Evolutionary conservation across 2,329 filamentous ascomycete genomes (phyloP).

Genomic region (Tolypocladium ophioglossoides): DNA sequence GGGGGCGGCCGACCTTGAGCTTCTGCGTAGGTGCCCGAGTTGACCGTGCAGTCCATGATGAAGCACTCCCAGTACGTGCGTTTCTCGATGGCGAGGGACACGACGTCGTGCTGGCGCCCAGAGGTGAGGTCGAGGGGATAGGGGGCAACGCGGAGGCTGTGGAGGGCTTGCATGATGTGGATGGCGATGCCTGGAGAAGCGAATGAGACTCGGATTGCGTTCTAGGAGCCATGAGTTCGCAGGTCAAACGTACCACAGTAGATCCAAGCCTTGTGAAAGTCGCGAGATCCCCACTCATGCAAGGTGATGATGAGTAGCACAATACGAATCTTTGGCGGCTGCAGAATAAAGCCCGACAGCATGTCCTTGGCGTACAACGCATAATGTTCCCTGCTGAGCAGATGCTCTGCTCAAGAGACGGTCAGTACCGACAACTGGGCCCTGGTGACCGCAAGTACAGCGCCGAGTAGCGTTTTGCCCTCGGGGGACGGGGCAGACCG

Average conservation of each 20-base stretch:
- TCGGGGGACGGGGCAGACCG: conserved; percentile 10
- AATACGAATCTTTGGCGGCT: conserved; percentile 19
- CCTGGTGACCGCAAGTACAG: conserved; percentile 18
- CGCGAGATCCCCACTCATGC: conserved; percentile 30
- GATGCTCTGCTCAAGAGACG: conserved; percentile 15
- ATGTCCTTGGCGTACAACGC: conserved; percentile 16
- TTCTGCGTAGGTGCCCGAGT: conserved; percentile 27
- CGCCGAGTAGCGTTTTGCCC: conserved; percentile 17
- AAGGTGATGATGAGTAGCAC: conserved; percentile 28
- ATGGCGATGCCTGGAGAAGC: conserved; percentile 20
- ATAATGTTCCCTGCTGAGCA: conserved; percentile 21
- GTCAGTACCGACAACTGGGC: conserved; percentile 19
- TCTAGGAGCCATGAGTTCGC: neutral
- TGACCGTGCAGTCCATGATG: conserved; percentile 32
- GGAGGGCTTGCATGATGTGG: conserved; percentile 26
- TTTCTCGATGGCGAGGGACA: conserved; percentile 21
- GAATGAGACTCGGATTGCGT: neutral
- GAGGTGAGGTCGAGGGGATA: conserved; percentile 14
- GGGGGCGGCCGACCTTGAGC: conserved; percentile 18
- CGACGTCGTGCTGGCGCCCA: conserved; percentile 8
- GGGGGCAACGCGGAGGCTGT: conserved; percentile 16
- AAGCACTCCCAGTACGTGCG: conserved; percentile 35
- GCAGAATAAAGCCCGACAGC: conserved; percentile 14
- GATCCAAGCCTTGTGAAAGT: conserved; percentile 33
- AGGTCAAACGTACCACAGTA: conserved; percentile 18